phyloP scores from a whole-genome alignment of 2,329 filamentous ascomycete genomes.

The Trichoderma harzianum region DNA sequence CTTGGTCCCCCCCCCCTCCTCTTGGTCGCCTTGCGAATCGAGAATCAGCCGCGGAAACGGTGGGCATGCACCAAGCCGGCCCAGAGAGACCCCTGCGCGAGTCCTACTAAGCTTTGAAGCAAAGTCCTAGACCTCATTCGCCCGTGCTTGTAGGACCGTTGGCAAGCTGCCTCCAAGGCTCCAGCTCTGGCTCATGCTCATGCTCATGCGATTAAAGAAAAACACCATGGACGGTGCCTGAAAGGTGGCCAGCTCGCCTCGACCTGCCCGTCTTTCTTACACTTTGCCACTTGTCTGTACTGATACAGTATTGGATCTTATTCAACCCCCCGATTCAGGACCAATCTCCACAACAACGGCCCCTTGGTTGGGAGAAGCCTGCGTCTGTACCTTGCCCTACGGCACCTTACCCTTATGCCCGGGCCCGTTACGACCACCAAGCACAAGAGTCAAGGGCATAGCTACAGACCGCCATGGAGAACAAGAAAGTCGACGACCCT shows the following conservation, averaged over 20 bases:
- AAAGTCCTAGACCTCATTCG: constrained; percentile 33
- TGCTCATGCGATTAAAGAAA: constrained; percentile 24
- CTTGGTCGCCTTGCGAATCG: constrained; percentile 9
- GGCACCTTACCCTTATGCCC: background rate
- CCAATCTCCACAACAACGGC: constrained; percentile 3
- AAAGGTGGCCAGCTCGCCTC: background rate
- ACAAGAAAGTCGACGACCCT: constrained; percentile 32
- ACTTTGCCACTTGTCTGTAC: background rate
- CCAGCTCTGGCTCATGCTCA: constrained; percentile 15
- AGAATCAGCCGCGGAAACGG: constrained; percentile 15
- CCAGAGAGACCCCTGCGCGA: constrained; percentile 18
- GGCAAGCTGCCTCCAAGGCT: constrained; percentile 28
- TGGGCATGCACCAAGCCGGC: constrained; percentile 16
- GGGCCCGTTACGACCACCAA: constrained; percentile 3
- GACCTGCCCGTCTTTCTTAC: background rate
- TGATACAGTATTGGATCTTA: background rate
- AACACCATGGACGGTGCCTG: constrained; percentile 24
- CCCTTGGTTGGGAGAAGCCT: background rate
- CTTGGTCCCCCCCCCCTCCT: background rate
- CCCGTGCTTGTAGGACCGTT: constrained; percentile 23
- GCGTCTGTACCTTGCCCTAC: background rate
- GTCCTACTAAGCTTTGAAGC: constrained; percentile 28
- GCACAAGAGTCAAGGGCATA: constrained; percentile 9
- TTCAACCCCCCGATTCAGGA: background rate
- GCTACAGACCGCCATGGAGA: constrained; percentile 28